Base-by-base conservation (phyloP, 2,329 filamentous ascomycete species). In the Diaporthe capsici region DNA sequence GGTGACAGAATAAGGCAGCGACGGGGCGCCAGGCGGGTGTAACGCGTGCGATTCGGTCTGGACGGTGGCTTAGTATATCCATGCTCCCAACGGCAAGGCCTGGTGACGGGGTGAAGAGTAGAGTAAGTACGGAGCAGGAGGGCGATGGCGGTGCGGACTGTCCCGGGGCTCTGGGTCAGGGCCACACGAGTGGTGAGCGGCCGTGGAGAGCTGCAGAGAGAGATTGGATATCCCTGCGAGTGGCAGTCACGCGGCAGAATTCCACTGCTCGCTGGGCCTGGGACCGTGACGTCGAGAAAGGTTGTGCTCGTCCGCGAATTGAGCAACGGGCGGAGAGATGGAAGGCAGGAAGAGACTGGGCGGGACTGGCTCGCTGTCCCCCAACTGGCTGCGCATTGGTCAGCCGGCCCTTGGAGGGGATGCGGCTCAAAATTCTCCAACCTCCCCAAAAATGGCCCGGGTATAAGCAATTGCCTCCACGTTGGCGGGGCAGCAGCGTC, bases 1-100 rank as follows among this genome's bases (percentile, higher is more conserved):
- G 58, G 71, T 73, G 61, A 39, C 49, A 37, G 25, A 15, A 53
- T 57, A 65, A 73, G 71, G 71, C 71, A 73, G 47, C 58, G 25
- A 65, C 49, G 51, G 47, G 71, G 34, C 37, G 65, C 65, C 65
- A 70, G 31, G 31, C 22, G 28, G 65, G 47, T 68, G 47, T 68
- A 68, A 68, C 47, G 34, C 22, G 65, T 55, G 34, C 34, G 10
- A 51, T 70, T 42, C 34, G 65, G 65, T 70, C 65, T 70, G 65
- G 44, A 39, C 6, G 28, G 65, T 25, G 65, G 65, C 65, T 55
- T 55, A 55, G 65, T 31, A 10, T 20, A 7, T 28, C 34, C 31
- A 67, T 39, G 34, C 39, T 25, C 17, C 47, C 65, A 70, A 55
- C 65, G 49, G 49, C 15, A 55, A 31, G 22, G 49, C 65, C 31